Conservation (phyloP, 2,329 filamentous ascomycete genomes). For the Aspergillus amoenus region DNA sequence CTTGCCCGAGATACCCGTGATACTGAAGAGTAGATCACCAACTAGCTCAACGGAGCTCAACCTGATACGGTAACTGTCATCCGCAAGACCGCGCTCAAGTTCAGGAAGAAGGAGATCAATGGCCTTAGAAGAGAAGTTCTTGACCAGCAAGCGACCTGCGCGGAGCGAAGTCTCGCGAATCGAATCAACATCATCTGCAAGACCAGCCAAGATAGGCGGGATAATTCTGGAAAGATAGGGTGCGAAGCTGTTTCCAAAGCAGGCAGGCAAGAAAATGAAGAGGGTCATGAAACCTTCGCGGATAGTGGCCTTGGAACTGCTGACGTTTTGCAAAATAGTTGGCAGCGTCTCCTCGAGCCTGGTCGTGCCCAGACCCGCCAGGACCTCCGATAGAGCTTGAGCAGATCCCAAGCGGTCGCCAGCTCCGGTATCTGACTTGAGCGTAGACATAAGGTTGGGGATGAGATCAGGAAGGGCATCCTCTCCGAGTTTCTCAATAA, state of each 20-base stretch:
- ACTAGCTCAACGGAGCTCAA: conserved; percentile 97
- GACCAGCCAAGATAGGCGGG: conserved; percentile 86
- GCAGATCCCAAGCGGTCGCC: conserved; percentile 94
- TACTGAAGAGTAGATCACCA: conserved; percentile 94
- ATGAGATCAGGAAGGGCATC: conserved; percentile 96
- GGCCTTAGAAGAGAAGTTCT: conserved; percentile 94
- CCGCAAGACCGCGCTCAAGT: conserved; percentile 91
- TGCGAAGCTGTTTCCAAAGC: conserved; percentile 97
- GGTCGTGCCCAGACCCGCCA: conserved; percentile 88
- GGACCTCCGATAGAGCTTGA: conserved; percentile 92
- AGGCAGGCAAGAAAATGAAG: conserved; percentile 98
- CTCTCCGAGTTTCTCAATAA: conserved; percentile 98
- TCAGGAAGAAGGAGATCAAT: conserved; percentile 94
- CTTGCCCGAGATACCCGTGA: conserved; percentile 86
- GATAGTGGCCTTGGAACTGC: conserved; percentile 84
- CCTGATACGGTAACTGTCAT: conserved; percentile 95
- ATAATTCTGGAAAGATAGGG: conserved; percentile 95
- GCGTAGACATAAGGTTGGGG: conserved; percentile 92
- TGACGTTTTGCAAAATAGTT: conserved; percentile 93
- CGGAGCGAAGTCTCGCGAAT: conserved; percentile 96
- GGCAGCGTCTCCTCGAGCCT: conserved; percentile 94
- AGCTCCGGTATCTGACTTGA: conserved; percentile 95
- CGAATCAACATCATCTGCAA: conserved; percentile 93
- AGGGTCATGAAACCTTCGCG: conserved; percentile 99
- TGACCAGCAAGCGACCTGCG: conserved; percentile 89